Evolutionary conservation across 306 rosid species (phyloP), one percentile per base, ranked within the genome.

Genomic region (Pyrus bretschneideri): DNA sequence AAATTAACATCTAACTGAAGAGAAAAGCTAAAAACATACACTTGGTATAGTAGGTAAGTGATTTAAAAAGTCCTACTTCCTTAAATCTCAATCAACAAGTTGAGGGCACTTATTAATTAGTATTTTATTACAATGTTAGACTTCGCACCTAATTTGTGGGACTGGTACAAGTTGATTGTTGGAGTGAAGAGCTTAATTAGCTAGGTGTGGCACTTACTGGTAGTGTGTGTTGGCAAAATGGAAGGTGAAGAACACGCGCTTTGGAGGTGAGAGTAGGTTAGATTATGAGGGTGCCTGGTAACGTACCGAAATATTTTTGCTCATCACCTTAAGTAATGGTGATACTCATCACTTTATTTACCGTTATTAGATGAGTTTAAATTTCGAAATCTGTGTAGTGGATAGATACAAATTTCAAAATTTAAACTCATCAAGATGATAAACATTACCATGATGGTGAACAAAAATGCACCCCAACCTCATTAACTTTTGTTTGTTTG

Each of bases 11-110:
- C 59, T 44, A 22, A 29, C 4, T 72, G 5, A 57, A 58, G 38
- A 2, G 21, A n/a, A 57, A 35, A 22, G 49, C 40, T 29, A 11
- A 44, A 74, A 29, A 11, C 21, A 61, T 29, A 19, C 2, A 19
- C 62, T 44, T 45, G 70, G 33, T 31, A 62, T 21, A 74, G 78
- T 74, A 45, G 62, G 62, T 30, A 74, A 30, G 62, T 46, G 70
- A 62, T 74, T 22, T 31, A 64, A 62, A 62, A 74, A 62, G 78
- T 45, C 78, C 1, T 46, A 62, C 42, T 74, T 51, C 49, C 78
- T 74, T 74, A 45, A 63, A 74, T 45, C 78, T 74, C 33, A 74
- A 74, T 62, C 70, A 67, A 74, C 70, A 74, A 62, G 61, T 74
- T 74, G 70, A 62, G 61, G 61, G 31, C 14, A 62, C 70, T 74